A percentile compares a stretch with the other conserved stretches of the same genome.
Conservation (phyloP, 345 rosid species). For the Bretschneidera sinensis region DNA sequence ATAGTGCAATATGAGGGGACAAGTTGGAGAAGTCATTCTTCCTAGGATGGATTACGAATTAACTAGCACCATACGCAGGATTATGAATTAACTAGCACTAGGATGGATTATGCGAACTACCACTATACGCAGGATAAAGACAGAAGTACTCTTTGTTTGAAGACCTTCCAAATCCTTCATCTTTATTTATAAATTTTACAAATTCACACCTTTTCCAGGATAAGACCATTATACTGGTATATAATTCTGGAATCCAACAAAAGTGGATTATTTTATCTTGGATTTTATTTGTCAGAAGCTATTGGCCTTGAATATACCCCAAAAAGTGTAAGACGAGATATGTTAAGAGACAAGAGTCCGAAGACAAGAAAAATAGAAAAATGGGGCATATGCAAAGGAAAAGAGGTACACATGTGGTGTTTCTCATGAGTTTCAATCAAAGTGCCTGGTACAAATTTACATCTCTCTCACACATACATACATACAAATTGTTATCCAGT, state of each 20-base stretch:
- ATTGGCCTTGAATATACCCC: conserved; percentile 1
- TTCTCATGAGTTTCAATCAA: conserved; percentile 21
- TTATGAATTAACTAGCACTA: no score
- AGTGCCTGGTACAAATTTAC: conserved; percentile 5
- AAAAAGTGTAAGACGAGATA: conserved; percentile 8
- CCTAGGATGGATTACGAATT: not conserved
- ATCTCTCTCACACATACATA: conserved; percentile 2
- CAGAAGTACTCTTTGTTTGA: conserved; percentile 4
- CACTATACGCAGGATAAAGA: conserved; percentile 4
- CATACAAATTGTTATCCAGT: no score
- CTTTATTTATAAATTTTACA: not conserved
- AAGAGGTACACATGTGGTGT: conserved; percentile 15
- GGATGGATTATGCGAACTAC: no score
- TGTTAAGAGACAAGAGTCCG: conserved; percentile 20
- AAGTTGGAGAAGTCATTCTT: conserved; percentile 3
- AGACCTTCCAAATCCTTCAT: conserved; percentile 22
- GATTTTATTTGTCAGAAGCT: conserved; percentile 12
- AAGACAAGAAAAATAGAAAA: conserved; percentile 23
- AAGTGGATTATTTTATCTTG: conserved; percentile 17
- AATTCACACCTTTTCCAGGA: conserved; percentile 17
- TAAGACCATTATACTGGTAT: conserved; percentile 12
- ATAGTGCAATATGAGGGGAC: no score
- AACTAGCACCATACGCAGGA: no score
- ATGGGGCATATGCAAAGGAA: conserved; percentile 16
- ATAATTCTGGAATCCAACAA: conserved; percentile 14